Conservation (phyloP, 2,329 filamentous ascomycete genomes). For the Lachnellula arida region DNA sequence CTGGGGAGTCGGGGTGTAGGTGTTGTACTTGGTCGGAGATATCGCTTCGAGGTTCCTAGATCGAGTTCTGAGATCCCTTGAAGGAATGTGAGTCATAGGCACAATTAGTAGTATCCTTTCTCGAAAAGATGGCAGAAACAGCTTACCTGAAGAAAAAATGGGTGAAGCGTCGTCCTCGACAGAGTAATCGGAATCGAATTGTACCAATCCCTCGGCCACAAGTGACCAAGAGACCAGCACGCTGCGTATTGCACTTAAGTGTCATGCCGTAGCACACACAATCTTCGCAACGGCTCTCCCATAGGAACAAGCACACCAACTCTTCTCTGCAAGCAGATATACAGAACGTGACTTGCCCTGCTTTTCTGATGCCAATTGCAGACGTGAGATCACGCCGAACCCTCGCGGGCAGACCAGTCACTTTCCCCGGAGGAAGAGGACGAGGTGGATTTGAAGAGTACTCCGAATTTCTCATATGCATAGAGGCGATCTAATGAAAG, state of each 20-base stretch:
- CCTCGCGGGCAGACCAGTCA: constrained; percentile 72
- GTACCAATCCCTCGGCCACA: constrained; percentile 26
- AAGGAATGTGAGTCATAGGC: constrained; percentile 2
- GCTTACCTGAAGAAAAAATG: constrained; percentile 26
- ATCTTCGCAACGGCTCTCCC: constrained; percentile 94
- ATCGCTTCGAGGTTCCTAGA: not conserved
- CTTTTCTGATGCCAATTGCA: constrained; percentile 94
- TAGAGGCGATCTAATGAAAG: constrained; percentile 18
- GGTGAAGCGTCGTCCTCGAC: constrained; percentile 32
- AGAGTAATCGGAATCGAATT: constrained; percentile 39
- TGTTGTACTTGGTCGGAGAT: not conserved
- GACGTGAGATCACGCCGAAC: constrained; percentile 76
- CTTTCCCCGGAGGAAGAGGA: constrained; percentile 41
- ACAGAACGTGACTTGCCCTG: constrained; percentile 46
- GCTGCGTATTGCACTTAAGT: constrained; percentile 97
- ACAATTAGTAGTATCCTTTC: constrained; percentile 32
- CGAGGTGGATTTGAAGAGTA: constrained; percentile 68
- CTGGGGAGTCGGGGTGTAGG: not conserved
- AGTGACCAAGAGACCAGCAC: constrained; percentile 43
- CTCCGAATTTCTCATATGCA: constrained; percentile 99
- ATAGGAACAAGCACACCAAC: constrained; percentile 55
- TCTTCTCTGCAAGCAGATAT: constrained; percentile 33
- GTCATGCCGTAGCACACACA: constrained; percentile 62
- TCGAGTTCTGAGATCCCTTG: not conserved
- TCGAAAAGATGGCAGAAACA: constrained; percentile 1